phyloP scores from a whole-genome alignment of 495 filamentous ascomycete species.

The Hypoxylon intermedium region DNA sequence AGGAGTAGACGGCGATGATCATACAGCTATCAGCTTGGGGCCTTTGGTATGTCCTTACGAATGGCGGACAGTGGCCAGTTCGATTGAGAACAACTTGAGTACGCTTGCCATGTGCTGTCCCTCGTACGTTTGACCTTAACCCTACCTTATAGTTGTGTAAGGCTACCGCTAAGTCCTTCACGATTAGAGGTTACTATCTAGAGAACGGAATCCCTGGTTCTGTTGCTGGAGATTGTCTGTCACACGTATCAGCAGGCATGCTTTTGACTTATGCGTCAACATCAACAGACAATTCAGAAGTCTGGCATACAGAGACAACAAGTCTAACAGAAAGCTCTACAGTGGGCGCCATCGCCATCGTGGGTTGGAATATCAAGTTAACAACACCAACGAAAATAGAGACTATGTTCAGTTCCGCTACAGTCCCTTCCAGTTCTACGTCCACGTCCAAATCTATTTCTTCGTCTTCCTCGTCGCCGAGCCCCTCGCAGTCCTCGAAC shows the following conservation, averaged over 20 bases:
- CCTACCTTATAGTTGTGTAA: background rate
- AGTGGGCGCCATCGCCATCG: constrained; percentile 28
- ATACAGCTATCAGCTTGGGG: constrained; percentile 28
- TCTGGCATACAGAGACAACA: constrained; percentile 19
- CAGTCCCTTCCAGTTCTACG: background rate
- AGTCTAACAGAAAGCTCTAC: constrained; percentile 14
- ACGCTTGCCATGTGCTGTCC: constrained; percentile 34
- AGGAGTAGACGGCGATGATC: constrained; percentile 10
- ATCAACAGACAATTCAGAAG: constrained; percentile 5
- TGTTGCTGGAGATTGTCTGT: constrained; percentile 27
- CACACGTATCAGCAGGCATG: constrained; percentile 19
- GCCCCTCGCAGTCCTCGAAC: background rate
- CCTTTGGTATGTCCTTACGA: constrained; percentile 23
- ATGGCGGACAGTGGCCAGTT: constrained; percentile 21
- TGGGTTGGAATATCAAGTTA: constrained; percentile 28
- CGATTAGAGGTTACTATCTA: constrained; percentile 22
- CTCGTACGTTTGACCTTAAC: constrained; percentile 22
- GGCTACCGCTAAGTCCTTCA: constrained; percentile 2
- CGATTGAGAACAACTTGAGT: constrained; percentile 11
- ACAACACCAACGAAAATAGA: constrained; percentile 5
- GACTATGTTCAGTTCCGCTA: constrained; percentile 7
- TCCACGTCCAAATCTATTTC: background rate
- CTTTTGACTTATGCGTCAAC: constrained; percentile 27
- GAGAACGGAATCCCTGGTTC: constrained; percentile 20
- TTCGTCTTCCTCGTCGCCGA: constrained; percentile 1